A percentile compares a stretch with the other conserved stretches of the same genome.
Conservation (phyloP, 148 eudicot species). For the Camellia sinensis region DNA sequence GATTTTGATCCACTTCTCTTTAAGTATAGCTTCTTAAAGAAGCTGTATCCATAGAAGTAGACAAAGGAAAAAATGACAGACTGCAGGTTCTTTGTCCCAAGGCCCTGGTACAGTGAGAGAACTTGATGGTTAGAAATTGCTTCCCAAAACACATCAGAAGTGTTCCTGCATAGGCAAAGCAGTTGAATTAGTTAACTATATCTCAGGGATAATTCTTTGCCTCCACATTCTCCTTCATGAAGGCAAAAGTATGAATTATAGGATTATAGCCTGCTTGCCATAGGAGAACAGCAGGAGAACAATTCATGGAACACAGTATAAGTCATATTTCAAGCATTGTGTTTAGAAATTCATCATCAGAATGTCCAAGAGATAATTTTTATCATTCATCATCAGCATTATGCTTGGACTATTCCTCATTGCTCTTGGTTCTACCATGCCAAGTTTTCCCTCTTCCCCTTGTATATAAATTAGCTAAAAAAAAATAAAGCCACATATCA, state of each 20-base stretch:
- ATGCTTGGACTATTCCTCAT: too few species aligned
- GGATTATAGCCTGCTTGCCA: neutral
- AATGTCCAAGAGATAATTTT: too few species aligned
- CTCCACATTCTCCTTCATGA: neutral
- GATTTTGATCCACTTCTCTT: slow-evolving; percentile 38
- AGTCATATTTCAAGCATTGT: neutral
- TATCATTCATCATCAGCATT: too few species aligned
- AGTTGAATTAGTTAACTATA: neutral
- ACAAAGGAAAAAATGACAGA: slow-evolving; percentile 71
- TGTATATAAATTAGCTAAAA: too few species aligned
- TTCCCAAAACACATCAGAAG: slow-evolving; percentile 82
- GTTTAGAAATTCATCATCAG: too few species aligned
- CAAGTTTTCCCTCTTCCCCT: too few species aligned
- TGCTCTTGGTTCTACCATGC: too few species aligned
- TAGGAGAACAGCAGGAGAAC: neutral
- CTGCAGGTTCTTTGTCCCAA: slow-evolving; percentile 89
- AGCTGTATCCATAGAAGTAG: slow-evolving; percentile 82
- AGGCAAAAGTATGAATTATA: neutral
- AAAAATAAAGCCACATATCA: too few species aligned
- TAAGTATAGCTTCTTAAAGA: slow-evolving; percentile 26
- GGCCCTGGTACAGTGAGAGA: slow-evolving; percentile 85
- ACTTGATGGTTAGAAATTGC: slow-evolving; percentile 69
- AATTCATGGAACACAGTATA: neutral
- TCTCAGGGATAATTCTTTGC: slow-evolving; percentile 5
- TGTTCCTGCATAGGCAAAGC: slow-evolving; percentile 48